A percentile compares a stretch with the other conserved stretches of the same genome.
These are phyloP conservation scores for Myriosclerotinia curreyana DNA, from an alignment of 2,329 filamentous ascomycete genomes.

Conservation along the genomic window DNA sequence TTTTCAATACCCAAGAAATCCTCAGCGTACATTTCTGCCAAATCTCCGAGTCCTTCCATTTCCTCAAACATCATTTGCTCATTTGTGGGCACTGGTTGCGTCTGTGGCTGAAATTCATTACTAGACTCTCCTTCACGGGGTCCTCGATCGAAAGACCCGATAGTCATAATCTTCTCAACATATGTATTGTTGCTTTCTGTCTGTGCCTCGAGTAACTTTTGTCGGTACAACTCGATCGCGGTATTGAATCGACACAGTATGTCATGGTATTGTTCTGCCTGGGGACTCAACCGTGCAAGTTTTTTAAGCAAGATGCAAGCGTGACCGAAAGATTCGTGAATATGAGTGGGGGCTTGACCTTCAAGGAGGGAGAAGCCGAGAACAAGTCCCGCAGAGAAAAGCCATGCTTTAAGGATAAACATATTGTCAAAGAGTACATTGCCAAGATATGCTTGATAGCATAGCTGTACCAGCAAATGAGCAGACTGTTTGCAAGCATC, in stretches of 20 bases:
- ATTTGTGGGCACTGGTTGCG: not conserved
- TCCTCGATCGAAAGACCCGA: not conserved
- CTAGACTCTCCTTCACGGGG: not conserved
- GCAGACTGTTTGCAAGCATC: slow-evolving; percentile 13
- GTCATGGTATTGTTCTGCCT: slow-evolving; percentile 13
- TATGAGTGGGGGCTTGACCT: not conserved
- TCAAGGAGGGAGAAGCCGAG: slow-evolving; percentile 15
- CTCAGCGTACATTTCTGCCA: slow-evolving; percentile 1
- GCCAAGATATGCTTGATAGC: slow-evolving; percentile 3
- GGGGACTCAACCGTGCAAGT: slow-evolving; percentile 2
- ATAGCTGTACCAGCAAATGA: slow-evolving; percentile 7
- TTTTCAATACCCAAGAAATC: slow-evolving; percentile 16
- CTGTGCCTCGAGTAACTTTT: not conserved
- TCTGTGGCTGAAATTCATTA: not conserved
- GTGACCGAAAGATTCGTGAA: slow-evolving; percentile 2
- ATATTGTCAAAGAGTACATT: slow-evolving; percentile 7
- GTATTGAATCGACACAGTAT: slow-evolving; percentile 4
- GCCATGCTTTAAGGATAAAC: slow-evolving; percentile 12
- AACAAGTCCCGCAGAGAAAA: slow-evolving; percentile 9
- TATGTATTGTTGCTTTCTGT: not conserved
- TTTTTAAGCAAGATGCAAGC: not conserved
- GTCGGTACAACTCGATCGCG: slow-evolving; percentile 1
- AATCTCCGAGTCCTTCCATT: not conserved
- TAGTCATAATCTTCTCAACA: slow-evolving; percentile 13
- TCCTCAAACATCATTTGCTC: not conserved